A percentile compares a stretch with the other conserved stretches of the same genome.
phyloP scores from a whole-genome alignment of 2,329 filamentous ascomycete genomes.

The Tolypocladium capitatum region DNA sequence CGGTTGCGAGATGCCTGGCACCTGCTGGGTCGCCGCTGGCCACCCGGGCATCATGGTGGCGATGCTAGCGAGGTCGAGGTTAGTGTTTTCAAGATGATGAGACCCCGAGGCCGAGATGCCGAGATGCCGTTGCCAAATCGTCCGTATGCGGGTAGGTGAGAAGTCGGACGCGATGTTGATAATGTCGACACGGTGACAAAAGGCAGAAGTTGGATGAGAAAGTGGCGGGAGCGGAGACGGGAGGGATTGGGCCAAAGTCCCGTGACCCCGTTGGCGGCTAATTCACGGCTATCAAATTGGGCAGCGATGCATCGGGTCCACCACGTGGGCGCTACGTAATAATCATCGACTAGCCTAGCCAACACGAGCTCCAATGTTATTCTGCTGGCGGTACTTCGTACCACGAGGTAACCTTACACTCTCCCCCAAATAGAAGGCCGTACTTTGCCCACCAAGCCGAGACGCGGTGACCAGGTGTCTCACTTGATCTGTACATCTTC shows the following conservation, averaged over 20 bases:
- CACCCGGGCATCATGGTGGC: slow-evolving; percentile 23
- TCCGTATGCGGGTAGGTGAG: background rate
- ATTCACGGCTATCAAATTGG: background rate
- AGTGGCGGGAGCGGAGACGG: background rate
- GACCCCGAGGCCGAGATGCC: background rate
- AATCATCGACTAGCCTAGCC: too few species aligned
- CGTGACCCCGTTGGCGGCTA: background rate
- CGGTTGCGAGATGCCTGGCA: slow-evolving; percentile 27
- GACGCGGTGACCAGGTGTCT: background rate
- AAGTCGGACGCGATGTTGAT: background rate
- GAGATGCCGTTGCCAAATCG: background rate
- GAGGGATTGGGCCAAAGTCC: background rate
- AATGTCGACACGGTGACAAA: background rate
- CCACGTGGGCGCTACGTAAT: too few species aligned
- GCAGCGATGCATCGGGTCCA: background rate
- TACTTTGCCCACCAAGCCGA: background rate
- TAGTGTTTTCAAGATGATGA: slow-evolving; percentile 1
- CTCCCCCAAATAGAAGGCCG: background rate
- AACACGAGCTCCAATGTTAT: too few species aligned
- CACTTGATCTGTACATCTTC: background rate
- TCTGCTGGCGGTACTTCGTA: too few species aligned
- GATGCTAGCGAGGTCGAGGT: slow-evolving; percentile 1
- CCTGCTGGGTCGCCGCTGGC: slow-evolving; percentile 21
- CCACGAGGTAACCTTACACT: background rate
- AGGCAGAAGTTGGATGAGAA: background rate